These are phyloP conservation scores for Diplodia corticola DNA, from an alignment of 2,329 filamentous ascomycete genomes.

Conservation along the genomic window DNA sequence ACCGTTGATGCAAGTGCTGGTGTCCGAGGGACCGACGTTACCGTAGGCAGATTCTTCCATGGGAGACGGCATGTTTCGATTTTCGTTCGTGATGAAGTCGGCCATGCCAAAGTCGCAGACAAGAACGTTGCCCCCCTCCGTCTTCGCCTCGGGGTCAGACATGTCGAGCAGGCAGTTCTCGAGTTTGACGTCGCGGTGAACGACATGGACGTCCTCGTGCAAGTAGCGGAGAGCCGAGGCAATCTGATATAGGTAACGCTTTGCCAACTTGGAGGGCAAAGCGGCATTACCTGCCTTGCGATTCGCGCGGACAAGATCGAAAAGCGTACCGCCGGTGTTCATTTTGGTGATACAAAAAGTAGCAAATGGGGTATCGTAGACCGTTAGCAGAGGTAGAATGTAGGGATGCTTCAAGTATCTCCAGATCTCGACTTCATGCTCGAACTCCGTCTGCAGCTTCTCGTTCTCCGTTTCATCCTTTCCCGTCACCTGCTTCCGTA, in stretches of 20 bases:
- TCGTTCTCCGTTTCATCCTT: constrained; percentile 64
- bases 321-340: constrained; percentile 64
- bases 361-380: constrained; percentile 67
- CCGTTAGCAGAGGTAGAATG: constrained; percentile 62
- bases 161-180: constrained; percentile 67
- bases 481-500: constrained; percentile 58
- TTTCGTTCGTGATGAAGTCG: constrained; percentile 63
- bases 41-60: constrained; percentile 42
- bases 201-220: constrained; percentile 66
- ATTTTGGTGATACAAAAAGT: constrained; percentile 68
- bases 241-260: constrained; percentile 63
- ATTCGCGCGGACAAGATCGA: constrained; percentile 60
- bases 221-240: constrained; percentile 65
- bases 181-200: constrained; percentile 68
- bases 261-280: constrained; percentile 54
- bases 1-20: constrained; percentile 59
- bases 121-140: constrained; percentile 57
- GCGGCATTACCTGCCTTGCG: constrained; percentile 40
- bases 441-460: constrained; percentile 64
- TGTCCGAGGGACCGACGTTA: constrained; percentile 57
- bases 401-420: constrained; percentile 63
- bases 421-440: constrained; percentile 69
- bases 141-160: constrained; percentile 48
- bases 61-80: constrained; percentile 48
- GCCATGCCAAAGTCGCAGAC: constrained; percentile 71